A percentile compares a stretch with the other conserved stretches of the same genome.
Evolutionary conservation across 805 yeast genomes (phyloP).

Genomic region (Metschnikowia aberdeeniae): DNA sequence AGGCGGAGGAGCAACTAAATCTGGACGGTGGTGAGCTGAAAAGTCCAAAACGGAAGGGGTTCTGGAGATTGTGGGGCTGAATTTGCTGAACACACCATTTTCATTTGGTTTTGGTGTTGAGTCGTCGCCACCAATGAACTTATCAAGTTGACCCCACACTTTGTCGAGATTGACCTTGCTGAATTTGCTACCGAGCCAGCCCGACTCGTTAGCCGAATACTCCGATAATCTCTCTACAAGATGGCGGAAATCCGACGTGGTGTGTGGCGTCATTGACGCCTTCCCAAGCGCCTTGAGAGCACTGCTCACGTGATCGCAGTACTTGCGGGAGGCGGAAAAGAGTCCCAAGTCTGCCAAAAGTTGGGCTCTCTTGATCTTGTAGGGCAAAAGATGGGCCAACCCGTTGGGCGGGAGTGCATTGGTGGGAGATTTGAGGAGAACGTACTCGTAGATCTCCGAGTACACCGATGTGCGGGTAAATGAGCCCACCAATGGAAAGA

Average conservation of each 20-base stretch:
- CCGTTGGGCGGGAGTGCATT: constrained; percentile 33
- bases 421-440: constrained; percentile 23
- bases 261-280: constrained; percentile 25
- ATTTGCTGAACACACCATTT: constrained; percentile 64
- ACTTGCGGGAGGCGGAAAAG: constrained; percentile 55
- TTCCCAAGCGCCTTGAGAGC: constrained; percentile 29
- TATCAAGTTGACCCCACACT: constrained; percentile 86
- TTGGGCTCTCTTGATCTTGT: constrained; percentile 65
- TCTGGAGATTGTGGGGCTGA: constrained; percentile 66
- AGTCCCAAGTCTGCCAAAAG: constrained; percentile 65
- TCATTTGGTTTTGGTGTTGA: constrained; percentile 34
- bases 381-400: constrained; percentile 52
- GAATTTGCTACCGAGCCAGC: constrained; percentile 66
- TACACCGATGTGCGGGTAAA: constrained; percentile 35
- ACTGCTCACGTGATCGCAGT: constrained; percentile 48
- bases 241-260: constrained; percentile 29
- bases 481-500: constrained; percentile 40
- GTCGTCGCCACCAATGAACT: constrained; percentile 83
- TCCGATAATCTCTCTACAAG: constrained; percentile 47
- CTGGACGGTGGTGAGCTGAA: constrained; percentile 6
- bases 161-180: constrained; percentile 67
- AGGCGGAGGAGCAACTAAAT: constrained; percentile 4
- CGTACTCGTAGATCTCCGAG: constrained; percentile 69
- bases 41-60: constrained; percentile 41
- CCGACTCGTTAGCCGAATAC: constrained; percentile 39